Conservation (phyloP, 2,329 filamentous ascomycete genomes). For the Chaetomium strumarium region DNA sequence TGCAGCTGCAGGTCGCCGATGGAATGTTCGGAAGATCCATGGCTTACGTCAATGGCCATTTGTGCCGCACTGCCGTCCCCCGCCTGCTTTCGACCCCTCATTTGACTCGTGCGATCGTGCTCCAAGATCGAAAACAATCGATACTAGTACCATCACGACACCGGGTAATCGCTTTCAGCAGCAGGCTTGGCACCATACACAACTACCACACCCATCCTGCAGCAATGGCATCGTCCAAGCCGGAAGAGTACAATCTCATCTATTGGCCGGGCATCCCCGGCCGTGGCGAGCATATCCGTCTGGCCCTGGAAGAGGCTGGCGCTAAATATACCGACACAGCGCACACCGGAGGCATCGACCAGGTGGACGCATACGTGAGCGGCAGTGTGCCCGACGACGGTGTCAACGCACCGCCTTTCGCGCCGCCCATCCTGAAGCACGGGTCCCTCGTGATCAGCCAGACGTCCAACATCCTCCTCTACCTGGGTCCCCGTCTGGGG, state of each 20-base stretch:
- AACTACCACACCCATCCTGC: not conserved
- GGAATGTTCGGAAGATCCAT: no score
- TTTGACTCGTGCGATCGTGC: no score
- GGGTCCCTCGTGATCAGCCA: constrained; percentile 60
- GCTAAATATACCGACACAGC: constrained; percentile 59
- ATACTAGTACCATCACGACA: no score
- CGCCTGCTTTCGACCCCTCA: no score
- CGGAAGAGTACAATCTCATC: constrained; percentile 54
- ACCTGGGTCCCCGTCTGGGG: constrained; percentile 56
- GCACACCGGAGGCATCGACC: constrained; percentile 40
- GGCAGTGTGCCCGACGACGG: constrained; percentile 42
- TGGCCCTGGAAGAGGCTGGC: constrained; percentile 63
- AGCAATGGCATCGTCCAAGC: constrained; percentile 29
- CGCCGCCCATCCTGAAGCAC: constrained; percentile 61
- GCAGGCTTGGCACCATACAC: no score
- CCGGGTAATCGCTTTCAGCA: no score
- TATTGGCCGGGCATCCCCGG: constrained; percentile 70
- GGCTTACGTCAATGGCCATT: no score
- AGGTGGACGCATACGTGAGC: constrained; percentile 45
- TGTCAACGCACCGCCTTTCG: constrained; percentile 58
- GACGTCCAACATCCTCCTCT: constrained; percentile 66
- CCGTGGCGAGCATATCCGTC: constrained; percentile 67
- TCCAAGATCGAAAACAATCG: no score
- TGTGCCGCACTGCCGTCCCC: no score
- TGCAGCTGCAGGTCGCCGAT: no score